phyloP scores from a whole-genome alignment of 2,329 filamentous ascomycete species.

The Aspergillus melleus region DNA sequence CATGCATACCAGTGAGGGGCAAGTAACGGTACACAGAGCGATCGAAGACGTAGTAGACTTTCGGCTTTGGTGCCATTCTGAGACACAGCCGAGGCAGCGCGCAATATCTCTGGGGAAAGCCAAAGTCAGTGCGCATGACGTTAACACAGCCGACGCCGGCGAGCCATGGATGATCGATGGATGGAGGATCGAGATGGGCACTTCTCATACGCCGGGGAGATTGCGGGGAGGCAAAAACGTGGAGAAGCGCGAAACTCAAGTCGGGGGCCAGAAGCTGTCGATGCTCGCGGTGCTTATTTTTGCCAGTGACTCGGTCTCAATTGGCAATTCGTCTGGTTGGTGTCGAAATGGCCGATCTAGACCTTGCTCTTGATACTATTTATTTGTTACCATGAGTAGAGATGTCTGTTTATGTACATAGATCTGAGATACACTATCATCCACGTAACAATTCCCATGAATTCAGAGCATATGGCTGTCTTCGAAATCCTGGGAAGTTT shows the following conservation, averaged over 20 bases:
- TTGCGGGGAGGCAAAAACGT: constrained; percentile 25
- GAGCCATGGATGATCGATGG: constrained; percentile 14
- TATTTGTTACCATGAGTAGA: not conserved
- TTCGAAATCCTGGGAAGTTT: not conserved
- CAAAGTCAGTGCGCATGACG: not conserved
- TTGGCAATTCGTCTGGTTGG: not conserved
- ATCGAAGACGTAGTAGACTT: constrained; percentile 13
- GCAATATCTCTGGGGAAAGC: constrained; percentile 4
- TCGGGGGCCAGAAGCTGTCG: not conserved
- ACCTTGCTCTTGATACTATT: not conserved
- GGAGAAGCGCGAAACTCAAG: constrained; percentile 7
- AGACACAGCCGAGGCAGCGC: constrained; percentile 30
- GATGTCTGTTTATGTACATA: not conserved
- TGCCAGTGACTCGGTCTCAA: not conserved
- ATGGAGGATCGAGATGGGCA: not conserved
- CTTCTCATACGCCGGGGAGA: constrained; percentile 9
- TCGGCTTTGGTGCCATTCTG: constrained; percentile 9
- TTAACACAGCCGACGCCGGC: not conserved
- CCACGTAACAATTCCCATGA: not conserved
- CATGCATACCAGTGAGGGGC: not conserved
- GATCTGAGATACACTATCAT: not conserved
- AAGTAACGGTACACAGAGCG: constrained; percentile 15
- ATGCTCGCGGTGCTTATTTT: not conserved
- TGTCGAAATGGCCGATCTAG: not conserved
- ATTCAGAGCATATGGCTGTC: not conserved